A percentile compares a stretch with the other conserved stretches of the same genome.
Evolutionary conservation across 2,329 filamentous ascomycete species (phyloP).

Genomic region (Rasamsonia emersonii): DNA sequence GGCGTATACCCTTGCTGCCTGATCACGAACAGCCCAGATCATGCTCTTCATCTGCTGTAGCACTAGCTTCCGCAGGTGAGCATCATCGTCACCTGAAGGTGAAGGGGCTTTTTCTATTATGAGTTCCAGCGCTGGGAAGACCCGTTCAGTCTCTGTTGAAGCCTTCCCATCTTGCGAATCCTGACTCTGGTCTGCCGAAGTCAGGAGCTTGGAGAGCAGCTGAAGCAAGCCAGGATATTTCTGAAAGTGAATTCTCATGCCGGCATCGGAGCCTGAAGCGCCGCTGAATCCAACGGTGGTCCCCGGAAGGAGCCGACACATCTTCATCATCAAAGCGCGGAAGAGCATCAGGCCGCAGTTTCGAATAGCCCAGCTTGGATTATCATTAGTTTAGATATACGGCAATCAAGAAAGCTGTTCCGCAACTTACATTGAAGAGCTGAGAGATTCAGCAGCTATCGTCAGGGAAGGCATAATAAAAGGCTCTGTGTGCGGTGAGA

Average conservation of each 20-base stretch:
- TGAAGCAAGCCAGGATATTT: slow-evolving; percentile 32
- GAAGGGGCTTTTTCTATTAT: slow-evolving; percentile 35
- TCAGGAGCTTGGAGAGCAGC: slow-evolving; percentile 28
- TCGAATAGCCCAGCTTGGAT: slow-evolving; percentile 72
- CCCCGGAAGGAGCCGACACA: slow-evolving; percentile 31
- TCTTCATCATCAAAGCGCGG: slow-evolving; percentile 69
- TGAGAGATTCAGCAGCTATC: slow-evolving; percentile 71
- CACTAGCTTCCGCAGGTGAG: slow-evolving; percentile 24
- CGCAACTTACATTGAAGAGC: slow-evolving; percentile 59
- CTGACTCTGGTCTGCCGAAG: slow-evolving; percentile 13
- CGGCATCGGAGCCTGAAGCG: slow-evolving; percentile 35
- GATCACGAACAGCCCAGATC: slow-evolving; percentile 39
- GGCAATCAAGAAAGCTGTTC: neutral
- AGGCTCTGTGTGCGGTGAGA: slow-evolving; percentile 63
- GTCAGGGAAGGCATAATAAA: slow-evolving; percentile 66
- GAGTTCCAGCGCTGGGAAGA: slow-evolving; percentile 40
- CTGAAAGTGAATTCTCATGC: slow-evolving; percentile 30
- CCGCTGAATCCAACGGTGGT: slow-evolving; percentile 42
- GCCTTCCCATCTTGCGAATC: slow-evolving; percentile 15
- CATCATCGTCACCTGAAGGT: slow-evolving; percentile 22
- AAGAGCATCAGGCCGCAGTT: slow-evolving; percentile 90
- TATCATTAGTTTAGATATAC: slow-evolving; percentile 8
- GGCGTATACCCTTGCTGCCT: slow-evolving; percentile 36
- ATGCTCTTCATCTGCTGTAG: slow-evolving; percentile 32
- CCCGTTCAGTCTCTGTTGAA: slow-evolving; percentile 30